Base-by-base conservation (phyloP, 495 filamentous ascomycete species). In the Darksidea phi region DNA sequence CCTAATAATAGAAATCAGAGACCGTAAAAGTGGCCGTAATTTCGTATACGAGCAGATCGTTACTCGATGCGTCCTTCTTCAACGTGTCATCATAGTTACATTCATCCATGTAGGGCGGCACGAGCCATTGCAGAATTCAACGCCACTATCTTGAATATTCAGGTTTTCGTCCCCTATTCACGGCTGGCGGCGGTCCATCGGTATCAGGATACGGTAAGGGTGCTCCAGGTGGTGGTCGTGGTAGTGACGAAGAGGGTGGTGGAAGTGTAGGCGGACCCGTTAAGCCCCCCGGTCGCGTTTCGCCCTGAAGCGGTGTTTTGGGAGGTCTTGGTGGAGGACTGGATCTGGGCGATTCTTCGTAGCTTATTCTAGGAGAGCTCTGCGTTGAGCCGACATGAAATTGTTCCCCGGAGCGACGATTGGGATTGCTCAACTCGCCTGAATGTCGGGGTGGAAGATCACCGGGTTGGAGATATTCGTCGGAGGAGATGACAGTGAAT, bases 111-210 rank as follows among this genome's bases (percentile, higher is more conserved):
- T 32, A 32, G 28, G 28, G 10, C 28, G 28, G 10, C 3, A 32
- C 28, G 3, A 10, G 28, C 28, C 28, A 32, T 32, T 10, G 28
- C 28, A 32, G 10, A 32, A 32, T 10, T 10, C 10, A 32, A 32
- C 28, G 28, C 10, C 3, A 32, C 34, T 47, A 57, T 24, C 54
- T 15, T 23, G 54, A 36, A 67, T 86, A 91, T 61, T 89, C 86
- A 8, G 91, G 91, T 73, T 97, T 97, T 69, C 86, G 84, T 55
- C 88, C 86, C 78, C 87, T 84, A 64, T 95, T 93, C 5, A 95
- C 90, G 12, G 78, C 73, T 0, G 91, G 91, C 34, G 91, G 90
- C 12, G 86, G 87, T n/a, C 88, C 89, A 57, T 95, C 89, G 55
- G 85, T 81, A 43, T 85, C 76, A 0, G 91, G 91, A 72, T 97